Evolutionary conservation across 2,329 filamentous ascomycete species (phyloP).

Genomic region (Botrytis galanthina): DNA sequence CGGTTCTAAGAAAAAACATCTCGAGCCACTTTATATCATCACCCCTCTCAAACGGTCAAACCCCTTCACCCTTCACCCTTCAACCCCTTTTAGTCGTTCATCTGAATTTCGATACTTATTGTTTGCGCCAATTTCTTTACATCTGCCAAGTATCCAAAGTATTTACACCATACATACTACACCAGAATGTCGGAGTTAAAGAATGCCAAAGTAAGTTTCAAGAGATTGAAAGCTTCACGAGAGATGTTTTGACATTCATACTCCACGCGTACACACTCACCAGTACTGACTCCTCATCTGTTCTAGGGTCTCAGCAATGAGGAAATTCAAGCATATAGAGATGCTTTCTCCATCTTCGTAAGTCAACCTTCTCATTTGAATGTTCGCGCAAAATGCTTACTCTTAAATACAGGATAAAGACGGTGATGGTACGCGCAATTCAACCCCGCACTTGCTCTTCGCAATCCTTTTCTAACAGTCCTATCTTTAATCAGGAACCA

Average conservation of each 20-base stretch:
- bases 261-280: neutral
- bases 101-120: neutral
- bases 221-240: neutral
- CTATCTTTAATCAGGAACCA: conserved; percentile 12
- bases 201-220: neutral
- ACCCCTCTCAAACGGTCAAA: neutral
- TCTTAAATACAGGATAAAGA: conserved; percentile 14
- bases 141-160: neutral
- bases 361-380: neutral
- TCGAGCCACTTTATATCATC: neutral
- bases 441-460: conserved; percentile 17
- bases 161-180: neutral
- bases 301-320: conserved; percentile 19
- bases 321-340: conserved; percentile 20
- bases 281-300: neutral
- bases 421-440: conserved; percentile 20
- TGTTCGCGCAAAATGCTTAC: neutral
- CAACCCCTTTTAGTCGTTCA: neutral
- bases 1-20: neutral
- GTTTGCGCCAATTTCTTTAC: neutral
- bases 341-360: conserved; percentile 21
- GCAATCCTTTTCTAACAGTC: neutral
- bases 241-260: neutral
- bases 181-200: conserved; percentile 12
- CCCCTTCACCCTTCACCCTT: neutral